Percentiles rank a stretch among this genome's conserved stretches.
phyloP scores from a whole-genome alignment of 192 early-diverging fungal genomes.

The Rhizophagus clarus region DNA sequence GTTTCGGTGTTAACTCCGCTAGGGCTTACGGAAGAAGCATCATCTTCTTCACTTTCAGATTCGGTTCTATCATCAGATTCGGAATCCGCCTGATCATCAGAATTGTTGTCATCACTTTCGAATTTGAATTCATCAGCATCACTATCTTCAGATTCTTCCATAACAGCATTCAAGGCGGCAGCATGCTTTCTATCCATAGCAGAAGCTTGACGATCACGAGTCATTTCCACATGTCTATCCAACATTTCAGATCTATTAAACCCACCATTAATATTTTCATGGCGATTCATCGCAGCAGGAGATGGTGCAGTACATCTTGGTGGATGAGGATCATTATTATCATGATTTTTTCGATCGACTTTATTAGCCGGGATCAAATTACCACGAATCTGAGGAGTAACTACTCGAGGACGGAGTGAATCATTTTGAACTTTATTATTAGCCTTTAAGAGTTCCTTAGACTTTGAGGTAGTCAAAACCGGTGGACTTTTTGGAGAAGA shows the following conservation, averaged over 20 bases:
- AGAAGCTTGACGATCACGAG: neutral
- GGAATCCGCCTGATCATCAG: conserved; percentile 4
- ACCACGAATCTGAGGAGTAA: neutral
- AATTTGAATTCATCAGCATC: neutral
- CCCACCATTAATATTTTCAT: neutral
- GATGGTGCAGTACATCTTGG: neutral
- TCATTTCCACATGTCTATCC: neutral
- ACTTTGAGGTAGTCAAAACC: neutral
- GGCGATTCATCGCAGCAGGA: neutral
- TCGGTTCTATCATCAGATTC: neutral
- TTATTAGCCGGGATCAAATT: neutral
- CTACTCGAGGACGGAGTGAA: neutral
- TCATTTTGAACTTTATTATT: neutral
- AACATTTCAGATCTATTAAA: neutral
- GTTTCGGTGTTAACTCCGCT: neutral
- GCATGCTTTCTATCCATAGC: neutral
- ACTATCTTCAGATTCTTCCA: conserved; percentile 30
- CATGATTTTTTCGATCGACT: neutral
- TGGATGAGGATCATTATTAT: neutral
- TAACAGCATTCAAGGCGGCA: neutral
- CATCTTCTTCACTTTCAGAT: neutral
- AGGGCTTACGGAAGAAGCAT: too few relatives aligned
- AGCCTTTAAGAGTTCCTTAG: neutral
- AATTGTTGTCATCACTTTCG: neutral
- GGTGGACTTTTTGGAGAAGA: neutral